These are phyloP conservation scores for Orobanche coerulescens DNA, from an alignment of 257 asterid species.

Conservation along the genomic window DNA sequence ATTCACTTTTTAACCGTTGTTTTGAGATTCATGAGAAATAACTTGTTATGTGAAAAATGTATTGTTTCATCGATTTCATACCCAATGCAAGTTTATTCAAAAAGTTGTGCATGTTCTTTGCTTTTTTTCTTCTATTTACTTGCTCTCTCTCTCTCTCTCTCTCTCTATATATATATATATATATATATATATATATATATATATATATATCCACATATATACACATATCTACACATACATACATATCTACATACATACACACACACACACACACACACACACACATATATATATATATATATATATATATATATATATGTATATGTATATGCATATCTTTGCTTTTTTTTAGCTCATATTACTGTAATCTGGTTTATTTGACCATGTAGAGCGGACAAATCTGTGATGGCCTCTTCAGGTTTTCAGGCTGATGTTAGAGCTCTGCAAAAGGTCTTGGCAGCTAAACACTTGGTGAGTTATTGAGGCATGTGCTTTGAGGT, in stretches of 20 bases:
- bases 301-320: no score
- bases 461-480: slow-evolving; percentile 48
- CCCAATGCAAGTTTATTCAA: background rate
- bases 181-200: no score
- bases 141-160: no score
- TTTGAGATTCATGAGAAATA: background rate
- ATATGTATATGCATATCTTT: no score
- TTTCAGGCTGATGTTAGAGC: slow-evolving; percentile 98
- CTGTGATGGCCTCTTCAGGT: slow-evolving; percentile 93
- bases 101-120: background rate
- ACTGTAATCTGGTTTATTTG: slow-evolving; percentile 14
- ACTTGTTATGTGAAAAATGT: background rate
- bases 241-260: no score
- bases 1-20: background rate
- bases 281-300: no score
- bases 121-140: background rate
- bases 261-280: no score
- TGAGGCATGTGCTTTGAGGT: background rate
- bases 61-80: background rate
- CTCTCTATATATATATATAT: no score
- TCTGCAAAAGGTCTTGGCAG: slow-evolving; percentile 64
- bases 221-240: no score
- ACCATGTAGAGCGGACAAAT: slow-evolving; percentile 66
- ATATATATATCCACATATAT: no score
- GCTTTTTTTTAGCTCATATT: background rate